phyloP scores from a whole-genome alignment of 2,329 filamentous ascomycete species.

The Phaeoacremonium minimum region DNA sequence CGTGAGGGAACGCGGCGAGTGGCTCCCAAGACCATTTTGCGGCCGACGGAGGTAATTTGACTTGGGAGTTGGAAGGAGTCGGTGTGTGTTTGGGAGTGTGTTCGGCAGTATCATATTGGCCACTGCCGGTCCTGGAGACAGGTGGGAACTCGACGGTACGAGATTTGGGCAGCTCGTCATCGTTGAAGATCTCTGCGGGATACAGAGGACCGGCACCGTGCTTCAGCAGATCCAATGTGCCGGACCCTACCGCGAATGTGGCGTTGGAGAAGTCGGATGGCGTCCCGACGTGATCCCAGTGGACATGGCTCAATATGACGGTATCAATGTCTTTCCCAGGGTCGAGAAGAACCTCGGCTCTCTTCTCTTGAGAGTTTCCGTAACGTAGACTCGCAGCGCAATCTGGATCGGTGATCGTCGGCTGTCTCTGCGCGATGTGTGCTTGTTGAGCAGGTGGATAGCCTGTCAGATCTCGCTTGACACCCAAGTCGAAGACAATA shows the following conservation, averaged over 20 bases:
- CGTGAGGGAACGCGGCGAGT: conserved; percentile 35
- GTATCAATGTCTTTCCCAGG: conserved; percentile 23
- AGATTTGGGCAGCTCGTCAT: conserved; percentile 17
- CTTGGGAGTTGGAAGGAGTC: conserved; percentile 5
- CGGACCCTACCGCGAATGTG: conserved; percentile 45
- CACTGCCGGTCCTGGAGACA: conserved; percentile 7
- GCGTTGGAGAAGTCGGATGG: conserved; percentile 43
- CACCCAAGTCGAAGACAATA: conserved; percentile 51
- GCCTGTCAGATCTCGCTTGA: too few species aligned
- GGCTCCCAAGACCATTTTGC: conserved; percentile 28
- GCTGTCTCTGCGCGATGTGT: conserved; percentile 22
- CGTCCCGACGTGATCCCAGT: conserved; percentile 57
- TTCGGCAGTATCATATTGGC: too few species aligned
- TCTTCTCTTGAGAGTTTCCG: too few species aligned
- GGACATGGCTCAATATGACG: conserved; percentile 45
- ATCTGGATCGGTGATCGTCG: conserved; percentile 6
- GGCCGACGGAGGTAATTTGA: conserved; percentile 14
- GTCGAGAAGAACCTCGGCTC: too few species aligned
- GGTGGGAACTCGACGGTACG: conserved; percentile 37
- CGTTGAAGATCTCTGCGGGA: conserved; percentile 21
- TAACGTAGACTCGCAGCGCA: too few species aligned
- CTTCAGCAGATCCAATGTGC: conserved; percentile 34
- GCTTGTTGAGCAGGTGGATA: conserved; percentile 35
- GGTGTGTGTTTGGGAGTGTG: conserved; percentile 16
- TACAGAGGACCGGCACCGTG: conserved; percentile 20